Percentiles rank a stretch among this genome's conserved stretches.
phyloP scores from a whole-genome alignment of 345 rosid genomes.

The Citrus mangshanensis region DNA sequence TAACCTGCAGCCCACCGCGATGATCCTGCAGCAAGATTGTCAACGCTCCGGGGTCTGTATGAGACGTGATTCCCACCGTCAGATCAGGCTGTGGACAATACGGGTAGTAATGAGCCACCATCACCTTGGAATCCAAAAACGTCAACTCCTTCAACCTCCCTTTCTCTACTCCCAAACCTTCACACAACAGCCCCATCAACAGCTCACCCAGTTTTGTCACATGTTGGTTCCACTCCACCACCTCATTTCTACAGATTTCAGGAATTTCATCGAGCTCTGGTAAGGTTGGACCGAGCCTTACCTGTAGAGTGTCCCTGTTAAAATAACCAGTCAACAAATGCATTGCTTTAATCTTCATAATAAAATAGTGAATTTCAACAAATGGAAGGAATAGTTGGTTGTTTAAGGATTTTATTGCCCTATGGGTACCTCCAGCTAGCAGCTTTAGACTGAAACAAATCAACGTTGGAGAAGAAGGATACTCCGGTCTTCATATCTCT shows the following conservation, averaged over 20 bases:
- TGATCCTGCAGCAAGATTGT: slow-evolving; percentile 46
- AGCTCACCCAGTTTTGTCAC: slow-evolving; percentile 28
- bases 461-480: slow-evolving; percentile 39
- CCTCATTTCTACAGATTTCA: slow-evolving; percentile 37
- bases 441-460: slow-evolving; percentile 43
- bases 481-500: slow-evolving; percentile 25
- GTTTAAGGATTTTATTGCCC: too few relatives aligned
- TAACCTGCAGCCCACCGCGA: slow-evolving; percentile 48
- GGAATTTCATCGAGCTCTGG: slow-evolving; percentile 31
- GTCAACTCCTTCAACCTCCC: slow-evolving; percentile 36
- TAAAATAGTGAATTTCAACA: too few relatives aligned
- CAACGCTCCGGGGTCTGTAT: slow-evolving; percentile 45
- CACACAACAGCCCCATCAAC: slow-evolving; percentile 40
- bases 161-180: slow-evolving; percentile 40
- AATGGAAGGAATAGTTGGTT: too few relatives aligned
- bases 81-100: slow-evolving; percentile 54
- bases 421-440: slow-evolving; percentile 47
- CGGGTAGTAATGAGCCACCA: slow-evolving; percentile 55
- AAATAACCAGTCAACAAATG: neutral
- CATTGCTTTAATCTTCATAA: too few relatives aligned
- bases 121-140: slow-evolving; percentile 30
- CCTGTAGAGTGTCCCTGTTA: slow-evolving; percentile 45
- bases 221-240: slow-evolving; percentile 39
- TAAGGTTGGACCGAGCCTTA: slow-evolving; percentile 26
- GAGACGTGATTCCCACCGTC: slow-evolving; percentile 43